Evolutionary conservation across 1,284 basidiomycete genomes (phyloP).

Genomic region (Puccinia triticina): DNA sequence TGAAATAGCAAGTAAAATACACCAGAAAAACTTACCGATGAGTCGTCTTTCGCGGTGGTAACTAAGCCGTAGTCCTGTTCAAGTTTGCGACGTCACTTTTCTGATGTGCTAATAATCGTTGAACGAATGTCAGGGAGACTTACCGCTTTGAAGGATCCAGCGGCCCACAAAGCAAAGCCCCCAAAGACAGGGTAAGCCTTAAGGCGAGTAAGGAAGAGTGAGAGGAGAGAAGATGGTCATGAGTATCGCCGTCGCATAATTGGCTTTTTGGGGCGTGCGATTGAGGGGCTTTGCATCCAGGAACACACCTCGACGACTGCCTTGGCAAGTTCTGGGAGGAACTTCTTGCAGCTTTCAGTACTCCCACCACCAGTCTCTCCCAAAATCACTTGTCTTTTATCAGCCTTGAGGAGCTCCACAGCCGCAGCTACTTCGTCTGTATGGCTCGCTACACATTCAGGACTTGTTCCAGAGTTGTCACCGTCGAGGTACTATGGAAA

Average conservation of each 20-base stretch:
- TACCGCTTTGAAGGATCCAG: slow-evolving; percentile 21
- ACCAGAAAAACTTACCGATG: slow-evolving; percentile 5
- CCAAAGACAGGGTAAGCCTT: slow-evolving; percentile 12
- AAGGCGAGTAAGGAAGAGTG: too few relatives aligned
- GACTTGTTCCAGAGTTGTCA: slow-evolving; percentile 22
- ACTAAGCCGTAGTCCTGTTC: slow-evolving; percentile 15
- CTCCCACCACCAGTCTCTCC: slow-evolving; percentile 36
- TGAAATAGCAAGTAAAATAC: not conserved
- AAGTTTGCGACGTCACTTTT: not conserved
- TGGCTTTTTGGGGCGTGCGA: not conserved
- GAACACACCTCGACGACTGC: slow-evolving; percentile 15
- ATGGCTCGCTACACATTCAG: slow-evolving; percentile 5
- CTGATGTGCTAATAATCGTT: not conserved
- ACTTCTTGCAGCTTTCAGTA: slow-evolving; percentile 15
- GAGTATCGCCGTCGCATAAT: not conserved
- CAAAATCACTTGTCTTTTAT: slow-evolving; percentile 25
- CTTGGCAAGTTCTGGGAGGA: slow-evolving; percentile 23
- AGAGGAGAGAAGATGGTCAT: not conserved
- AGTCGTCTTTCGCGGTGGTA: not conserved
- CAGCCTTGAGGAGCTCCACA: slow-evolving; percentile 13
- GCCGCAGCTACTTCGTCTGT: not conserved
- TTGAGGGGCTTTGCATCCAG: not conserved
- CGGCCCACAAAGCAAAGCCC: slow-evolving; percentile 31
- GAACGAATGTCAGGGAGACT: not conserved
- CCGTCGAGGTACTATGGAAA: slow-evolving; percentile 29